Evolutionary conservation across 257 asterid genomes (phyloP).

Genomic region (Cynanchum wilfordii): DNA sequence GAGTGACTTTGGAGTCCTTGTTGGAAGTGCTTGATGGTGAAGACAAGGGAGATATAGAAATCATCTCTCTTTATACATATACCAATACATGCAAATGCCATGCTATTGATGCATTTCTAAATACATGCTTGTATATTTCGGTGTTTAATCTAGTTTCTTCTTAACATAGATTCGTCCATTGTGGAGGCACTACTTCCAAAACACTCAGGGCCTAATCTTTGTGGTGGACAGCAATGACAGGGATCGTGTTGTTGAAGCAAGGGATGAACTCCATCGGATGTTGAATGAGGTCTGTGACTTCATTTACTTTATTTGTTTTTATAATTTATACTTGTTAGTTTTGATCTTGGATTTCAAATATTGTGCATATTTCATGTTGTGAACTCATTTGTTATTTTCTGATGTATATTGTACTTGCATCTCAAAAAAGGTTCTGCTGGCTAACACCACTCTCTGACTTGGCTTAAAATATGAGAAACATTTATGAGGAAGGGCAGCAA

Average conservation of each 20-base stretch:
- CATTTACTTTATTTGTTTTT: not conserved
- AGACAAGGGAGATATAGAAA: too few species aligned
- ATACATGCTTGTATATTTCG: not conserved
- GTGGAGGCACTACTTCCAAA: conserved; percentile 48
- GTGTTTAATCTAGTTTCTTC: not conserved
- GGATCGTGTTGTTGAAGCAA: conserved; percentile 42
- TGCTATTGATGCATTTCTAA: not conserved
- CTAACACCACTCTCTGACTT: not conserved
- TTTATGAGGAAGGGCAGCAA: not conserved
- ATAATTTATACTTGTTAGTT: not conserved
- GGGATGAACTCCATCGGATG: conserved; percentile 46
- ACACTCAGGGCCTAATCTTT: conserved; percentile 42
- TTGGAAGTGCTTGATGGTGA: too few species aligned
- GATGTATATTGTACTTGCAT: not conserved
- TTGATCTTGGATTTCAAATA: not conserved
- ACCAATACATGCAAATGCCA: not conserved
- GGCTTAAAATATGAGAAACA: not conserved
- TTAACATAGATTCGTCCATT: conserved; percentile 36
- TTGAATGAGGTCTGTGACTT: conserved; percentile 31
- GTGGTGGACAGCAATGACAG: conserved; percentile 45
- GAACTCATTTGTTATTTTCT: not conserved
- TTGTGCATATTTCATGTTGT: not conserved
- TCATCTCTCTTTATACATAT: too few species aligned
- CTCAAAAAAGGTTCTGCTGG: not conserved
- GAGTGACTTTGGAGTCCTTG: too few species aligned